Conservation (phyloP, 768 basidiomycete species). For the Rhizopogon vinicolor region DNA sequence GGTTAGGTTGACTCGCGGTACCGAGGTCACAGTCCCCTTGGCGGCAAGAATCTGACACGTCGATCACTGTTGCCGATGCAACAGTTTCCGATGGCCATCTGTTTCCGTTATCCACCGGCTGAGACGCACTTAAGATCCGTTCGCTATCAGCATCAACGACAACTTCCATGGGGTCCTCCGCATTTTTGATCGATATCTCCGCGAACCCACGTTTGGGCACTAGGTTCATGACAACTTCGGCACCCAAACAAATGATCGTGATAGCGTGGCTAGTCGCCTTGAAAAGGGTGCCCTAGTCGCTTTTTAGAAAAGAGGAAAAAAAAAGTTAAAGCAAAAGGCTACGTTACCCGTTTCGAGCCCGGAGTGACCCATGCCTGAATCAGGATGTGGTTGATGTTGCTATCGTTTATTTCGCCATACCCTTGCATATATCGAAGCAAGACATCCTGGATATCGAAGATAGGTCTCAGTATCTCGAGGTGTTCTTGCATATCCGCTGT, state of each 20-base stretch:
- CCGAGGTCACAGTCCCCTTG: background rate
- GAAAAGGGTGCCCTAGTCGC: conserved; percentile 19
- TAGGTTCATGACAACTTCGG: conserved; percentile 17
- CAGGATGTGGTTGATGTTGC: conserved; percentile 30
- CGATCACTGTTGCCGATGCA: background rate
- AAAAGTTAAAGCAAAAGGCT: background rate
- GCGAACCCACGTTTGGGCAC: conserved; percentile 23
- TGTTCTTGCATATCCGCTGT: background rate
- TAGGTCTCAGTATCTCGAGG: conserved; percentile 16
- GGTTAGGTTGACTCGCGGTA: background rate
- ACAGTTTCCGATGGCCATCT: background rate
- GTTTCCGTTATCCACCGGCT: background rate
- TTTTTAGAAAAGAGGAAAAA: background rate
- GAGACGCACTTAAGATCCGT: conserved; percentile 3
- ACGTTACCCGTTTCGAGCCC: conserved; percentile 32
- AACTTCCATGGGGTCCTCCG: conserved; percentile 7
- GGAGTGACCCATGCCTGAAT: conserved; percentile 38
- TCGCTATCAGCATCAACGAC: conserved; percentile 2
- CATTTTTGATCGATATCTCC: background rate
- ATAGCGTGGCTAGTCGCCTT: conserved; percentile 15
- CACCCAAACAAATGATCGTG: conserved; percentile 21
- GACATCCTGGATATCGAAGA: conserved; percentile 22
- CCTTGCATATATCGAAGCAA: conserved; percentile 25
- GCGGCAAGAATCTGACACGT: background rate
- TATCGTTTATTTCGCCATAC: conserved; percentile 31